Conservation (phyloP, 2,329 filamentous ascomycete genomes). For the Trichoderma breve region DNA sequence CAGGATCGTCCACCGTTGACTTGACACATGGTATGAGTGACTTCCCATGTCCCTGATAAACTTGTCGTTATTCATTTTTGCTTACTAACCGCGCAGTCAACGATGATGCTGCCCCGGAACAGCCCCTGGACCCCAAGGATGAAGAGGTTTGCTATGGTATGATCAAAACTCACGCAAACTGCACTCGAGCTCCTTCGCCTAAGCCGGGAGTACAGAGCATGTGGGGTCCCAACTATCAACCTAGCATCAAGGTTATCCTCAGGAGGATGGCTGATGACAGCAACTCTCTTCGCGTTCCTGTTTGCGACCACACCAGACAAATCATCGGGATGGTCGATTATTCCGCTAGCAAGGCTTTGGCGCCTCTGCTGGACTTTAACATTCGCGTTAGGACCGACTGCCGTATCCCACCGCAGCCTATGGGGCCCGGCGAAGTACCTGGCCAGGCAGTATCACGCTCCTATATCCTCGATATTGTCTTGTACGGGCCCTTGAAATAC, state of each 20-base stretch:
- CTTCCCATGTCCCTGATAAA: slow-evolving; percentile 15
- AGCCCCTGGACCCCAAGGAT: slow-evolving; percentile 54
- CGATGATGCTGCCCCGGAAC: slow-evolving; percentile 50
- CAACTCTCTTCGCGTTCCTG: slow-evolving; percentile 62
- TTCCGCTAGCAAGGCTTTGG: slow-evolving; percentile 64
- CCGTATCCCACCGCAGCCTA: slow-evolving; percentile 66
- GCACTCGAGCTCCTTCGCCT: slow-evolving; percentile 64
- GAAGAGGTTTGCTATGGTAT: slow-evolving; percentile 81
- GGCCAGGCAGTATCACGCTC: slow-evolving; percentile 61
- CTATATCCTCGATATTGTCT: slow-evolving; percentile 66
- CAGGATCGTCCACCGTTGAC: slow-evolving; percentile 51
- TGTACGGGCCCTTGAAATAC: slow-evolving; percentile 73
- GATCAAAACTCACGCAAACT: slow-evolving; percentile 66
- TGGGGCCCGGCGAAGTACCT: slow-evolving; percentile 59
- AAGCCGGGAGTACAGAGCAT: slow-evolving; percentile 62
- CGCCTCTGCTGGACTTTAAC: slow-evolving; percentile 68
- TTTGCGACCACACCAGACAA: slow-evolving; percentile 67
- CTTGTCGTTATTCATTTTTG: not conserved
- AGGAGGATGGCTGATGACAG: slow-evolving; percentile 56
- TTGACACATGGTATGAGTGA: slow-evolving; percentile 49
- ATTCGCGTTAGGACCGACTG: slow-evolving; percentile 68
- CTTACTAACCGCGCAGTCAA: slow-evolving; percentile 31
- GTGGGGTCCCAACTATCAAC: slow-evolving; percentile 62
- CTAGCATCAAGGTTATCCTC: slow-evolving; percentile 70
- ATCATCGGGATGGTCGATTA: slow-evolving; percentile 76